Conservation (phyloP, 768 basidiomycete genomes). For the Tulasnella sp. region DNA sequence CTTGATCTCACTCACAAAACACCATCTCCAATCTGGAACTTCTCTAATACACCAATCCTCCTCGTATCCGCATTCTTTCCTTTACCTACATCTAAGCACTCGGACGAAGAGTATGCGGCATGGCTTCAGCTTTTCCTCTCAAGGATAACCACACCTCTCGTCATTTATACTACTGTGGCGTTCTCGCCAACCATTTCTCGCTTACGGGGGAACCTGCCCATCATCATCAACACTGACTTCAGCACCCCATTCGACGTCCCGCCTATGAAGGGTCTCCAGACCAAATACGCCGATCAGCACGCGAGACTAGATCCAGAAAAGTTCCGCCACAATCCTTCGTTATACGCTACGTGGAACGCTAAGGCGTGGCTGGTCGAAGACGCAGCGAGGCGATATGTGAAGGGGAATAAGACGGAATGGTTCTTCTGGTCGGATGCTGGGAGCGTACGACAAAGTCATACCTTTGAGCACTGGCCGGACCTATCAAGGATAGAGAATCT, state of each 20-base stretch:
- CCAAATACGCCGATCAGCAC: slow-evolving; percentile 32
- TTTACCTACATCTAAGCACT: slow-evolving; percentile 39
- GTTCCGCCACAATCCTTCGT: slow-evolving; percentile 33
- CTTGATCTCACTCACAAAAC: too few relatives aligned
- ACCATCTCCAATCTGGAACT: slow-evolving; percentile 23
- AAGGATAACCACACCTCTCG: slow-evolving; percentile 37
- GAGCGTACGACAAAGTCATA: slow-evolving; percentile 37
- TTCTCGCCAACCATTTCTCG: slow-evolving; percentile 3
- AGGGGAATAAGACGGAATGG: slow-evolving; percentile 36
- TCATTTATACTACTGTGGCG: slow-evolving; percentile 40
- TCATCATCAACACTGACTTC: slow-evolving; percentile 38
- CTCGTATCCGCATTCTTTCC: slow-evolving; percentile 48
- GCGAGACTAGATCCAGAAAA: slow-evolving; percentile 37
- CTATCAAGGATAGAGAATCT: slow-evolving; percentile 31
- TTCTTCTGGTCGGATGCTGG: slow-evolving; percentile 51
- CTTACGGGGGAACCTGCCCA: slow-evolving; percentile 16
- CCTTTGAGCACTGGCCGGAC: slow-evolving; percentile 41
- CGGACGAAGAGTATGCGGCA: slow-evolving; percentile 32
- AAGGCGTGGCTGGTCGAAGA: slow-evolving; percentile 42
- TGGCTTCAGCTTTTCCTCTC: slow-evolving; percentile 40
- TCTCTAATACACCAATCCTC: slow-evolving; percentile 26
- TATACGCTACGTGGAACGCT: slow-evolving; percentile 46
- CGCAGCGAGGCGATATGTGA: slow-evolving; percentile 24
- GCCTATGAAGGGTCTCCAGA: slow-evolving; percentile 30
- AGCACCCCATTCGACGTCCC: slow-evolving; percentile 38